phyloP scores from a whole-genome alignment of 1,139 yeast genomes.

The Yamadazyma atlantica region DNA sequence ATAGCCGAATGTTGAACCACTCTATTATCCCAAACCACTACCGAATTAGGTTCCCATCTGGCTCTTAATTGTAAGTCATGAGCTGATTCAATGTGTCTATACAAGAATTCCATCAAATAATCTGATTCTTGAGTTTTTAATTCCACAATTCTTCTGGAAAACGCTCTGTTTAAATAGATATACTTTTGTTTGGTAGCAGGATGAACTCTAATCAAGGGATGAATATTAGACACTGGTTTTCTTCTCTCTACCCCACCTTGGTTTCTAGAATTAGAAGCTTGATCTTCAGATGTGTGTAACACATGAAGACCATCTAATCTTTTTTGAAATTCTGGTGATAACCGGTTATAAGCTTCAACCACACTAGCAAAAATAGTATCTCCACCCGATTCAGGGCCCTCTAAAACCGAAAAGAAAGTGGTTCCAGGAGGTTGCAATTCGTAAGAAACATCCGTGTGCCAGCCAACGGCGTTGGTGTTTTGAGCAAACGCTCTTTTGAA shows the following conservation, averaged over 20 bases:
- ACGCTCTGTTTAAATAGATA: constrained; percentile 53
- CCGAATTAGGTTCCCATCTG: constrained; percentile 56
- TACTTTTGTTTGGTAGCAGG: constrained; percentile 57
- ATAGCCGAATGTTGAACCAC: constrained; percentile 44
- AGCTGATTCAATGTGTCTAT: constrained; percentile 43
- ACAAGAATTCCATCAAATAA: constrained; percentile 49
- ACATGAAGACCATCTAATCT: constrained; percentile 56
- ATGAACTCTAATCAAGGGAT: constrained; percentile 57
- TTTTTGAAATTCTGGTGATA: constrained; percentile 57
- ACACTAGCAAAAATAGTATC: constrained; percentile 64
- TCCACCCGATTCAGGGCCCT: constrained; percentile 64
- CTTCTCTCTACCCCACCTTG: constrained; percentile 46
- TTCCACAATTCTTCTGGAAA: constrained; percentile 56
- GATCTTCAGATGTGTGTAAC: constrained; percentile 64
- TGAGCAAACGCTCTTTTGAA: constrained; percentile 32
- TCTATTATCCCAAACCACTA: constrained; percentile 53
- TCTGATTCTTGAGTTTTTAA: constrained; percentile 57
- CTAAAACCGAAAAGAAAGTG: constrained; percentile 56
- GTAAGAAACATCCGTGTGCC: constrained; percentile 70
- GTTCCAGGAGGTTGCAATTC: constrained; percentile 65
- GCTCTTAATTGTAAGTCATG: constrained; percentile 59
- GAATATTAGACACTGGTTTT: constrained; percentile 44
- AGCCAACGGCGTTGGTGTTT: constrained; percentile 32
- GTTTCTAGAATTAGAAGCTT: constrained; percentile 49
- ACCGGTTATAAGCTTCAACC: constrained; percentile 58